Evolutionary conservation across 129 eudicot genomes (phyloP).

Genomic region (Flaveria trinervia): DNA sequence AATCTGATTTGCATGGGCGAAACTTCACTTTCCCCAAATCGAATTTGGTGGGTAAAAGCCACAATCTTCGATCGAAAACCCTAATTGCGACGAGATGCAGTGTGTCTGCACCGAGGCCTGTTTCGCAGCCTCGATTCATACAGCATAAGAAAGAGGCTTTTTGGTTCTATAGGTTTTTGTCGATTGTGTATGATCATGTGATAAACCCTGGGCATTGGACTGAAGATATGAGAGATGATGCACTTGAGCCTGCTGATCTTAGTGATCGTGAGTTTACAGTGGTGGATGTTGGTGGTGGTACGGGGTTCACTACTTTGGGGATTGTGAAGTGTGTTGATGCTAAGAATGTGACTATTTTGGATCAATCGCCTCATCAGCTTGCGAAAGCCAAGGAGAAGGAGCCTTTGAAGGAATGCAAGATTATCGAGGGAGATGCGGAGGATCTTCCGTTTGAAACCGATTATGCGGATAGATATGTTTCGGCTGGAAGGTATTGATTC

Average conservation of each 20-base stretch:
- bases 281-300: conserved; percentile 91
- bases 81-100: conserved; percentile 52
- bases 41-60: conserved; percentile 27
- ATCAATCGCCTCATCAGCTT: conserved; percentile 92
- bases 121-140: conserved; percentile 82
- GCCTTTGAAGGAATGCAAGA: conserved; percentile 71
- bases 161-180: conserved; percentile 84
- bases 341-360: conserved; percentile 83
- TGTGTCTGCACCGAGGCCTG: conserved; percentile 61
- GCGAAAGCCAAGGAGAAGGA: conserved; percentile 72
- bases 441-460: conserved; percentile 75
- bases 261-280: conserved; percentile 44
- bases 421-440: conserved; percentile 85
- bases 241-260: conserved; percentile 79
- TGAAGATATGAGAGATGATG: conserved; percentile 82
- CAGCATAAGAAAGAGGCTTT: conserved; percentile 85
- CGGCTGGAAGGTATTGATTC: conserved; percentile 84
- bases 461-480: conserved; percentile 86
- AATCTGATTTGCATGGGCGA: conserved; percentile 41
- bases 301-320: conserved; percentile 83
- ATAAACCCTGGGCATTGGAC: conserved; percentile 95
- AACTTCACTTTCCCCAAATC: conserved; percentile 35
- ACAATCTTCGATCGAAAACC: conserved; percentile 28
- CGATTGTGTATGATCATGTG: conserved; percentile 81
- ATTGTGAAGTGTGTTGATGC: conserved; percentile 80